Evolutionary conservation across 1,284 basidiomycete species (phyloP), one percentile per base, ranked within the genome.

Genomic region (Cryptococcus sp.): DNA sequence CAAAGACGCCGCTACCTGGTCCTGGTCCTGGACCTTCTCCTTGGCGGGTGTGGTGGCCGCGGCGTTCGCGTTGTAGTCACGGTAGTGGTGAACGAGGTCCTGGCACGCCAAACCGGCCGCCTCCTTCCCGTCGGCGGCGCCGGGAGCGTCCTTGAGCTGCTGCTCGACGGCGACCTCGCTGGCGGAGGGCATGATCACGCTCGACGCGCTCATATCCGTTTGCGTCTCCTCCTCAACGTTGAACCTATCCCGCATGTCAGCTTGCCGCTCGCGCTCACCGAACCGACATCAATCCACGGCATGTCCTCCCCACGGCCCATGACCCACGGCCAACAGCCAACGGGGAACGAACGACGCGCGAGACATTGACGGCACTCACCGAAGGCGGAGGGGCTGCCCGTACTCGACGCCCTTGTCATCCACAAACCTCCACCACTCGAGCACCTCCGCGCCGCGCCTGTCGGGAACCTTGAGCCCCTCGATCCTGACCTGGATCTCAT

Each of bases 381-480:
- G 61, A 3, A 76, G 50, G 20, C 70, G 56, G 4, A 76, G 61
- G 1, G 71, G 71, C 57, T 76, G 70, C 15, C 73, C 73, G 56
- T 74, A 74, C n/a, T 52, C 55, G 5, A 60, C 55, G 4, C 73
- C 72, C 1, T 66, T 55, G 18, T 68, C 71, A 55, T 76, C 73
- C 50, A 70, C 68, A 53, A 74, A 71, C 42, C 67, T 63, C 73
- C 73, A 76, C 20, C 62, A 53, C 54, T 70, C 73, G 5, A 64
- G 39, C n/a, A 76, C 57, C 54, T 72, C 68, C 51, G 65, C 50
- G 2, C 72, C 73, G 7, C 64, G 62, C 24, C 49, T 44, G 46
- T 73, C 59, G 20, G 73, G 71, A 0, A 76, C 70, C n/a, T 58
- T 56, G 37, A 76, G 57, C 3, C 69, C 70, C 9, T 56, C 48